phyloP scores from a whole-genome alignment of 2,329 filamentous ascomycete genomes.

The Verticillium klebahnii region DNA sequence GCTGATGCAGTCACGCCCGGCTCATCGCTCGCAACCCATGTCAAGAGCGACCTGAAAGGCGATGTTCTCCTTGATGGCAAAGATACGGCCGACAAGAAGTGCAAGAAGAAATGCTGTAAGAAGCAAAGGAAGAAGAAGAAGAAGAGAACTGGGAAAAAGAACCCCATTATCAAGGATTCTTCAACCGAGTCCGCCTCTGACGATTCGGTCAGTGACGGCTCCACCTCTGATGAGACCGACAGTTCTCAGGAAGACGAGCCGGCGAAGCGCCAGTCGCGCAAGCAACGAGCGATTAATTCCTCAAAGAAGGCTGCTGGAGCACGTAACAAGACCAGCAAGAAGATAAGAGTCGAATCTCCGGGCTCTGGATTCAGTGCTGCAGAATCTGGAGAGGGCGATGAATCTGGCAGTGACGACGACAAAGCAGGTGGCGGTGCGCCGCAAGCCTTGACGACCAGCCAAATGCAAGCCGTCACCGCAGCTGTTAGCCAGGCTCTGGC shows the following conservation, averaged over 20 bases:
- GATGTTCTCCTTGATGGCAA: not conserved
- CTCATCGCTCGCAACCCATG: not conserved
- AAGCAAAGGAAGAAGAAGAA: not conserved
- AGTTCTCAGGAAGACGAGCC: not conserved
- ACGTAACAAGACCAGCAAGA: not conserved
- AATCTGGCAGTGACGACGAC: not conserved
- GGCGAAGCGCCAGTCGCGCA: not conserved
- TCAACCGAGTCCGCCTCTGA: not conserved
- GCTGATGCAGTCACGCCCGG: not conserved
- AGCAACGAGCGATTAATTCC: not conserved
- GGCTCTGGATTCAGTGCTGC: not conserved
- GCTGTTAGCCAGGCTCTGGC: not conserved
- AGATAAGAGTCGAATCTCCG: not conserved
- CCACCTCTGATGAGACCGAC: not conserved
- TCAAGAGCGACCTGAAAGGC: not conserved
- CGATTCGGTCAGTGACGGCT: not conserved
- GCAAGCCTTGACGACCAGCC: not conserved
- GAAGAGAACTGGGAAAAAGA: not conserved
- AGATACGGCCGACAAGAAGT: not conserved
- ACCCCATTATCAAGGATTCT: not conserved
- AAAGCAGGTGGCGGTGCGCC: not conserved
- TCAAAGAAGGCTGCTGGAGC: not conserved
- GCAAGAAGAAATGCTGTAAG: not conserved
- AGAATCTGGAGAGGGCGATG: not conserved
- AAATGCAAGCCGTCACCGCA: not conserved